These are phyloP conservation scores for Manihot esculenta DNA, from an alignment of 441 rosid species.

Conservation along the genomic window DNA sequence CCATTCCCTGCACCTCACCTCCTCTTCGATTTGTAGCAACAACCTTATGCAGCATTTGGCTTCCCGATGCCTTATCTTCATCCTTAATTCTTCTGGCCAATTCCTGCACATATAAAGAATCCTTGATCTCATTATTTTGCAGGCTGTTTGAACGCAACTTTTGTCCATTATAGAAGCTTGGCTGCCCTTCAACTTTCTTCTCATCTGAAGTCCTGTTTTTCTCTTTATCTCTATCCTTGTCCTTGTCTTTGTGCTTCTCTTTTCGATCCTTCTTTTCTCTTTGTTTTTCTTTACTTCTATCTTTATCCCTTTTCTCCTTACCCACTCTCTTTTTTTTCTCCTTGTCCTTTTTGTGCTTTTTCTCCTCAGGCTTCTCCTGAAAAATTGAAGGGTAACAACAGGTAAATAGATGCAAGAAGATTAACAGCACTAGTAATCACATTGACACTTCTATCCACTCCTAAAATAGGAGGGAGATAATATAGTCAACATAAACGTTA, in stretches of 20 bases:
- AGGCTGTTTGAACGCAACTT: conserved; percentile 31
- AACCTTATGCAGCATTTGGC: conserved; percentile 38
- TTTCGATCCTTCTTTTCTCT: conserved; percentile 56
- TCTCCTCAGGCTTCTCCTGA: conserved; percentile 65
- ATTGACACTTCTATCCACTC: not conserved
- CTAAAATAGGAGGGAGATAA: no score
- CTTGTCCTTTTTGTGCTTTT: conserved; percentile 53
- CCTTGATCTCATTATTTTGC: conserved; percentile 36
- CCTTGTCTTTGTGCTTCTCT: conserved; percentile 35
- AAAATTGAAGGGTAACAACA: not conserved
- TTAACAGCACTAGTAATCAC: no score
- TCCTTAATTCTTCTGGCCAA: conserved; percentile 52
- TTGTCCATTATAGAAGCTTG: conserved; percentile 31
- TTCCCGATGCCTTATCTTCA: conserved; percentile 52
- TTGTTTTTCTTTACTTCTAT: conserved; percentile 50
- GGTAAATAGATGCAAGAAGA: not conserved
- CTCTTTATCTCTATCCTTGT: conserved; percentile 29
- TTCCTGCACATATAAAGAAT: conserved; percentile 46
- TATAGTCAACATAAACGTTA: no score
- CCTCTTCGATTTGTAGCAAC: conserved; percentile 30
- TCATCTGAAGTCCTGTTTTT: conserved; percentile 37
- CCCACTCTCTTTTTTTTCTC: conserved; percentile 51
- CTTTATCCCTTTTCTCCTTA: conserved; percentile 54
- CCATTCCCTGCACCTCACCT: conserved; percentile 26
- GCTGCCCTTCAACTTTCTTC: conserved; percentile 38